Evolutionary conservation across 495 filamentous ascomycete species (phyloP), one percentile per base, ranked within the genome.

Genomic region (Penicillium nucicola): DNA sequence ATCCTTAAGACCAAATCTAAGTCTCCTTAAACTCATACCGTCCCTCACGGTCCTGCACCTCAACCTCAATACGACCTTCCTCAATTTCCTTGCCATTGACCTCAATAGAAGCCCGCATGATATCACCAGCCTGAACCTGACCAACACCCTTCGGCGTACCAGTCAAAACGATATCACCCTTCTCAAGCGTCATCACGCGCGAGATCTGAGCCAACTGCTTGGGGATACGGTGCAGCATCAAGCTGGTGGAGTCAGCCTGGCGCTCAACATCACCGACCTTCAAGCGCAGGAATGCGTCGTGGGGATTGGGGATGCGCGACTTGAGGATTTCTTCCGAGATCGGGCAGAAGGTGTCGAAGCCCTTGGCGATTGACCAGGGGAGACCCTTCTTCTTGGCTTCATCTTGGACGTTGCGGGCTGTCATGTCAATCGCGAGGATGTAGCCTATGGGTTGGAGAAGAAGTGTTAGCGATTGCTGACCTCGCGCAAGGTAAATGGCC

Each of bases 61-160:
- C 75, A 10, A 97, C 90, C 71, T 92, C 86, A 50, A 97, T 92
- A 62, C 76, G 84, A 31, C 86, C 87, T 72, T 95, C 89, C 69
- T 92, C 84, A 15, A 97, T 69, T 69, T 92, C 90, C 75, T 86
- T 84, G 32, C 92, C 93, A 55, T 78, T 70, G 34, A 96, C 84
- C 65, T 81, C 83, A 56, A 97, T 79, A 14, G 93, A 89, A 15
- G 89, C 90, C 47, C 75, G 85, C 86, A 98, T 89, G 14, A 92
- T 77, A 77, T 98, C 95, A 1, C 93, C 93, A 2, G 87, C 81
- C 42, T 81, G 78, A 11, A 97, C 92, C 17, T 81, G 77, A 1
- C 93, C 93, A 25, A 97, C 95, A 9, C 93, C 93, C 79, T 97
- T 97, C 34, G 93, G 93, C 40, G 93, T 98, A 34, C 93, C 93